Conservation (phyloP, 2,329 filamentous ascomycete genomes). For the Thelonectria blattea region DNA sequence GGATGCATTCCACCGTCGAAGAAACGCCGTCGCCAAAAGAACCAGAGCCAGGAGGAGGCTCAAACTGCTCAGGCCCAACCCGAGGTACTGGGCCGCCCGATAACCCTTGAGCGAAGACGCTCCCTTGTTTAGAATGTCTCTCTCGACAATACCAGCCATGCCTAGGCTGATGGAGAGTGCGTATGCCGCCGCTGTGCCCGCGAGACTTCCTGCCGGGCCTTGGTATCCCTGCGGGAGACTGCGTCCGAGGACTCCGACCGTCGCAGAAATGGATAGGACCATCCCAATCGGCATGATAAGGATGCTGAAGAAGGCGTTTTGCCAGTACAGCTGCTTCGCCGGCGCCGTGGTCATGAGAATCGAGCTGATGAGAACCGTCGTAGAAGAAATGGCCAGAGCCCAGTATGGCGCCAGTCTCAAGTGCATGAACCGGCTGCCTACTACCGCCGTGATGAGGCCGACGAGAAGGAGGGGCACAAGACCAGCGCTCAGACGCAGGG, state of each 20-base stretch:
- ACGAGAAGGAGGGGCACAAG: slow-evolving; percentile 32
- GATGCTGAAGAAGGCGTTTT: slow-evolving; percentile 34
- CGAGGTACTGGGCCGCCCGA: slow-evolving; percentile 35
- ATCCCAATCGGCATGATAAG: slow-evolving; percentile 35
- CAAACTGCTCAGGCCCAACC: slow-evolving; percentile 30
- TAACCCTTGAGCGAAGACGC: slow-evolving; percentile 27
- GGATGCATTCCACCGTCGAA: slow-evolving; percentile 28
- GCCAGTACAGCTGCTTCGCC: slow-evolving; percentile 34
- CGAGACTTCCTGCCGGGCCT: slow-evolving; percentile 31
- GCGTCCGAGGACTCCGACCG: slow-evolving; percentile 27
- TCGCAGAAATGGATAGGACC: slow-evolving; percentile 31
- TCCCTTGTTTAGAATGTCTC: slow-evolving; percentile 14
- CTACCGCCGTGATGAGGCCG: slow-evolving; percentile 26
- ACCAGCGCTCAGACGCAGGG: slow-evolving; percentile 29
- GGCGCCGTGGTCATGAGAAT: slow-evolving; percentile 34
- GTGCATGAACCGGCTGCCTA: slow-evolving; percentile 26
- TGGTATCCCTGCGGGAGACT: slow-evolving; percentile 33
- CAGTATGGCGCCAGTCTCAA: slow-evolving; percentile 27
- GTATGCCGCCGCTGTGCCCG: slow-evolving; percentile 26
- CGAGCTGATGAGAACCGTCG: slow-evolving; percentile 29
- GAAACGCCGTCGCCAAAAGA: slow-evolving; percentile 24
- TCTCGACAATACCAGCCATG: slow-evolving; percentile 36
- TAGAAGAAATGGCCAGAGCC: slow-evolving; percentile 27
- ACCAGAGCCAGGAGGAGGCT: slow-evolving; percentile 30
- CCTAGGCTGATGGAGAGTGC: slow-evolving; percentile 34